These are phyloP conservation scores for Coemansia sp. DNA, from an alignment of 192 early-diverging fungal genomes.

Conservation along the genomic window DNA sequence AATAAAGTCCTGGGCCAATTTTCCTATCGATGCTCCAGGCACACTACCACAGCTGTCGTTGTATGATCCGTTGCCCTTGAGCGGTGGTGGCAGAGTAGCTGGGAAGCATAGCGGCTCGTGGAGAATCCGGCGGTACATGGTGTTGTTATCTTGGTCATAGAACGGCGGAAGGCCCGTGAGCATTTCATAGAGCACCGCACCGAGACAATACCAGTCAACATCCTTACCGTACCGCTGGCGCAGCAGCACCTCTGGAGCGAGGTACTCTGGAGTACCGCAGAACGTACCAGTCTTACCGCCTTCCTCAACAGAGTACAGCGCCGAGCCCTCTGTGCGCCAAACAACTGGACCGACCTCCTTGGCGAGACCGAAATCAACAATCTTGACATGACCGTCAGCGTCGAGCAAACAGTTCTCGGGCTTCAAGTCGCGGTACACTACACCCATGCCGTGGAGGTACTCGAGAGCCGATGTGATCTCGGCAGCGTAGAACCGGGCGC, in stretches of 20 bases:
- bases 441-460: conserved; percentile 91
- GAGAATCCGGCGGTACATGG: conserved; percentile 35
- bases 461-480: conserved; percentile 59
- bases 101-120: conserved; percentile 28
- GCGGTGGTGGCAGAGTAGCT: conserved; percentile 15
- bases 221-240: conserved; percentile 62
- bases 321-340: conserved; percentile 73
- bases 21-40: conserved; percentile 11
- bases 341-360: conserved; percentile 65
- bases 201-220: conserved; percentile 75
- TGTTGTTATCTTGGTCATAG: conserved; percentile 37
- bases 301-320: conserved; percentile 43
- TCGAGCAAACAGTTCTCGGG: conserved; percentile 90
- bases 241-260: conserved; percentile 69
- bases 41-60: conserved; percentile 2
- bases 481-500: conserved; percentile 64
- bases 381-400: conserved; percentile 78
- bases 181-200: conserved; percentile 68
- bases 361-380: conserved; percentile 93
- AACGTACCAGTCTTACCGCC: conserved; percentile 67
- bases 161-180: conserved; percentile 65
- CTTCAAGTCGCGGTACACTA: conserved; percentile 84
- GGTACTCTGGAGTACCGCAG: conserved; percentile 74
- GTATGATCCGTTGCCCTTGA: conserved; percentile 7
- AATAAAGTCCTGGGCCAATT: conserved; percentile 16